Evolutionary conservation across 208 protist genomes (phyloP).

Genomic region (Acanthamoeba royreba): DNA sequence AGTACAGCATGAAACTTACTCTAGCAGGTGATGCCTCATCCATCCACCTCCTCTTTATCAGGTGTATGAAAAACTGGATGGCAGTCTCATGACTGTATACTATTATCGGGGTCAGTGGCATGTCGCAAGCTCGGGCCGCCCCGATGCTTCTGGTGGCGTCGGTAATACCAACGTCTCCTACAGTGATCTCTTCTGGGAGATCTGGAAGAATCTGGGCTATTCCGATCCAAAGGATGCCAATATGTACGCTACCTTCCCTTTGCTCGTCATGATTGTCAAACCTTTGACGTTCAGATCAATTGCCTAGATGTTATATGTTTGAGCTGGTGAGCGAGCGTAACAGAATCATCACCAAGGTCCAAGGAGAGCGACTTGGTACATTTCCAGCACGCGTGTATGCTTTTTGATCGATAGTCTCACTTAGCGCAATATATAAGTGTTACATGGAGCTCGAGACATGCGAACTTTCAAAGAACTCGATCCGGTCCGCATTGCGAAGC

Average conservation of each 20-base stretch:
- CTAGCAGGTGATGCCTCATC: neutral
- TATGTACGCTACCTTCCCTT: neutral
- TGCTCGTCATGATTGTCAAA: neutral
- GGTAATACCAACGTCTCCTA: neutral
- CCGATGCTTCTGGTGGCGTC: neutral
- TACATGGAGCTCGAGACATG: too few relatives aligned
- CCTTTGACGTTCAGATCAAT: neutral
- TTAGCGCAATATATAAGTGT: neutral
- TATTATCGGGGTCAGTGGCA: constrained; percentile 3
- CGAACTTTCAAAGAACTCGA: too few relatives aligned
- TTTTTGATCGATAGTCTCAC: neutral
- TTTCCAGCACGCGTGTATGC: too few relatives aligned
- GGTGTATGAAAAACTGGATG: constrained; percentile 1
- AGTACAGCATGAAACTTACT: too few relatives aligned
- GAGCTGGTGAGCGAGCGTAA: constrained; percentile 13
- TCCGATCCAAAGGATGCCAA: neutral
- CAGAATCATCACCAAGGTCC: neutral
- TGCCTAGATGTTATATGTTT: neutral
- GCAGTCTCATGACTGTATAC: neutral
- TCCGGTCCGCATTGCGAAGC: too few relatives aligned
- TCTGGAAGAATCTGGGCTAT: neutral
- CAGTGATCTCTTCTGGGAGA: neutral
- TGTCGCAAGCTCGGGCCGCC: neutral
- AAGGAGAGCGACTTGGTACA: neutral
- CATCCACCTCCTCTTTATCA: neutral